Evolutionary conservation across 257 asterid genomes (phyloP).

Genomic region (Orobanche coerulescens): DNA sequence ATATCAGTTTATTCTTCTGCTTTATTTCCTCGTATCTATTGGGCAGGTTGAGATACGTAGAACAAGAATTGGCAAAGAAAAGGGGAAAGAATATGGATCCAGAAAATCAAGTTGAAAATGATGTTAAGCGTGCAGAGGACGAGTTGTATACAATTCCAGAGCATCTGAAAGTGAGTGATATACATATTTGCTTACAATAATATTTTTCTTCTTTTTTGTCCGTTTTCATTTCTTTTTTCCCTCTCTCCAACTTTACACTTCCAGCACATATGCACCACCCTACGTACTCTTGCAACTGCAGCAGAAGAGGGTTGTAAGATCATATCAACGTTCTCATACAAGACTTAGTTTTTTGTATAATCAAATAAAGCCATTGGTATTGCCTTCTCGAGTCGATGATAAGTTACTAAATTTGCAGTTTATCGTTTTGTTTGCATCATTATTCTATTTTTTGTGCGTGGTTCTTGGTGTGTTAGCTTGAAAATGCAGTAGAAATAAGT

Average conservation of each 20-base stretch:
- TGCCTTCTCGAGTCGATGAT: neutral
- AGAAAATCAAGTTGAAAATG: conserved; percentile 55
- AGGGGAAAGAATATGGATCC: conserved; percentile 61
- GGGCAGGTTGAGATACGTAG: conserved; percentile 78
- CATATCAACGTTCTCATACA: neutral
- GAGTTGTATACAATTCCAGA: conserved; percentile 86
- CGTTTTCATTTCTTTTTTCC: neutral
- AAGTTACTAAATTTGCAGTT: neutral
- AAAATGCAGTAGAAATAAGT: conserved; percentile 4
- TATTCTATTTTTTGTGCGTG: neutral
- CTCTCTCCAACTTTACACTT: neutral
- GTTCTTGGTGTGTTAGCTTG: conserved; percentile 1
- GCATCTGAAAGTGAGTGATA: conserved; percentile 68
- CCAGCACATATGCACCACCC: neutral
- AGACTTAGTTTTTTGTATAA: neutral
- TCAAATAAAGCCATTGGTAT: neutral
- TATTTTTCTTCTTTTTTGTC: neutral
- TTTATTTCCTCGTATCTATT: conserved; percentile 6
- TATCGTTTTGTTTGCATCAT: neutral
- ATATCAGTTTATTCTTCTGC: neutral
- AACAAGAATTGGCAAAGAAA: conserved; percentile 88
- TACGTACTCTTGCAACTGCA: neutral
- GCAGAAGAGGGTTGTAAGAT: neutral
- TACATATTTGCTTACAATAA: conserved; percentile 3
- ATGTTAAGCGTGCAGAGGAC: conserved; percentile 75